phyloP scores from a whole-genome alignment of 352 stramenopile genomes.

The Globisporangium iwayamae region DNA sequence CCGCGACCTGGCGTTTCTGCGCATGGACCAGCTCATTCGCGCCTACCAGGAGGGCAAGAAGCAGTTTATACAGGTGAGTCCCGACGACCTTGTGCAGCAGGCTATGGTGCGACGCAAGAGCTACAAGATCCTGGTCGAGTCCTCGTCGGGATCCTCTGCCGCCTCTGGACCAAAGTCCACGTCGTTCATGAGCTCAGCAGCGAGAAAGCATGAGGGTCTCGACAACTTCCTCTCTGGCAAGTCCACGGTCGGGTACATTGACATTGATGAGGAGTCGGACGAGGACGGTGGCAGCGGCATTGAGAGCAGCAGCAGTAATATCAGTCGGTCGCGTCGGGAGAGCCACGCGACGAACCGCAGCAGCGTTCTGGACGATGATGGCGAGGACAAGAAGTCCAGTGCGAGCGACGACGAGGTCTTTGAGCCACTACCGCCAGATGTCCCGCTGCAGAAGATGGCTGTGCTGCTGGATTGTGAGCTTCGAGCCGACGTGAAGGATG shows the following conservation, averaged over 20 bases:
- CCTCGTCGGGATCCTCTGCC: conserved; percentile 8
- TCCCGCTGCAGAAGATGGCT: conserved; percentile 55
- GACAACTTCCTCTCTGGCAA: conserved; percentile 19
- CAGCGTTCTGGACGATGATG: conserved; percentile 19
- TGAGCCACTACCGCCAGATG: conserved; percentile 49
- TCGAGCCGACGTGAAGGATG: conserved; percentile 48
- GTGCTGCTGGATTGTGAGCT: conserved; percentile 69
- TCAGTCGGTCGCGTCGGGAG: neutral
- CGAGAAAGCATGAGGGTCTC: neutral
- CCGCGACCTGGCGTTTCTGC: conserved; percentile 65
- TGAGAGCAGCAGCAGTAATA: neutral
- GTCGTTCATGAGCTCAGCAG: neutral
- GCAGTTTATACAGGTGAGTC: conserved; percentile 24
- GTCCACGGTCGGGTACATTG: conserved; percentile 45
- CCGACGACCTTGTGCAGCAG: conserved; percentile 45
- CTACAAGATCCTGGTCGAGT: conserved; percentile 43
- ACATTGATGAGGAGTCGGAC: conserved; percentile 31
- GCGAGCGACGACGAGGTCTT: conserved; percentile 59
- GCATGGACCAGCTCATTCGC: conserved; percentile 67
- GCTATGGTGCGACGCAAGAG: conserved; percentile 52
- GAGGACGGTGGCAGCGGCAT: neutral
- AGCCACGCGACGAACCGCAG: neutral
- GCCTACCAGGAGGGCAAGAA: conserved; percentile 50
- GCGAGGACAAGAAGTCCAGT: conserved; percentile 34
- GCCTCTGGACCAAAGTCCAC: neutral